Percentiles rank a stretch among this genome's conserved stretches.
Conservation (phyloP, 169 alveolate species). For the Amoebophrya sp. region DNA sequence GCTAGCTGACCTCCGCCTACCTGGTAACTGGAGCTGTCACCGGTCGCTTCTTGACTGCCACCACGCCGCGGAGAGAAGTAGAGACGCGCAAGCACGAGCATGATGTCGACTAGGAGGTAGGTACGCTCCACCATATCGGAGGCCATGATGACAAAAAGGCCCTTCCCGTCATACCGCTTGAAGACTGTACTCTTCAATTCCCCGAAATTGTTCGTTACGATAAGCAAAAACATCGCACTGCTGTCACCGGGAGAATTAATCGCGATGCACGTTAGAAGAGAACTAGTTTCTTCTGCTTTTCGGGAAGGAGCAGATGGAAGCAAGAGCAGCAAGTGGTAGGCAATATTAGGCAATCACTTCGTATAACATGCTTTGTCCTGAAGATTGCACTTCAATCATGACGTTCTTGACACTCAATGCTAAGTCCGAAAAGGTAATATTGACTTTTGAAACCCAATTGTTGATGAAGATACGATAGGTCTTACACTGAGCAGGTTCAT, state of each 20-base stretch:
- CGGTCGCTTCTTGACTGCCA: neutral
- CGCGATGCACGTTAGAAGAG: no score
- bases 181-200: constrained; percentile 51
- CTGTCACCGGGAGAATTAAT: constrained; percentile 48
- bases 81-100: constrained; percentile 43
- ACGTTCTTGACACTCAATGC: no score
- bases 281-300: no score
- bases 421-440: no score
- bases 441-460: no score
- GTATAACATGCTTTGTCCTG: no score
- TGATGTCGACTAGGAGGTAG: constrained; percentile 44
- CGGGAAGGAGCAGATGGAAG: no score
- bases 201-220: constrained; percentile 49
- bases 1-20: constrained; percentile 20
- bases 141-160: constrained; percentile 41
- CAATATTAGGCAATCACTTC: no score
- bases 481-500: no score
- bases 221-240: constrained; percentile 45
- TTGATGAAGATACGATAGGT: no score
- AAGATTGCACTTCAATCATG: no score
- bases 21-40: neutral
- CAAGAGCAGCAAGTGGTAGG: no score
- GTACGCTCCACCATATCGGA: constrained; percentile 49
- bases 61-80: constrained; percentile 46
- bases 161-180: constrained; percentile 46